Evolutionary conservation across 2,329 filamentous ascomycete species (phyloP).

Genomic region (Cercospora zeae-maydis): DNA sequence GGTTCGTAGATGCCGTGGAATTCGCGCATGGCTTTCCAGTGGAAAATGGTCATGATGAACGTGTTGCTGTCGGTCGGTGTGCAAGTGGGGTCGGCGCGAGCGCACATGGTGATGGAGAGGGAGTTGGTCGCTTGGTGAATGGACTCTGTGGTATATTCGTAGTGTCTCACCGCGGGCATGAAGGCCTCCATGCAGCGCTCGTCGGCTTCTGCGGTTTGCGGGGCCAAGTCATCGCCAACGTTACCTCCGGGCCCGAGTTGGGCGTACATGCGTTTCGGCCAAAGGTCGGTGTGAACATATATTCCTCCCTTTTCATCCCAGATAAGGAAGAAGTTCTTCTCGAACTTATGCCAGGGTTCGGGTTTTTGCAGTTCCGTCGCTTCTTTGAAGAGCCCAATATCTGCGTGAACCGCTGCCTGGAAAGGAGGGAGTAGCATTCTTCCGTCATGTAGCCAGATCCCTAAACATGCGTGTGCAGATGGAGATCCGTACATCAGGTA

Average conservation of each 20-base stretch:
- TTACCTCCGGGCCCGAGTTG: constrained; percentile 46
- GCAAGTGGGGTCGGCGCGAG: constrained; percentile 47
- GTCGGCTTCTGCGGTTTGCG: constrained; percentile 40
- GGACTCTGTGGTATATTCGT: constrained; percentile 30
- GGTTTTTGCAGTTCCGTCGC: constrained; percentile 54
- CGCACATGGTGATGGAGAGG: constrained; percentile 54
- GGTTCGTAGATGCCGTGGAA: constrained; percentile 56
- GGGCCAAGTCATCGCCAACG: constrained; percentile 48
- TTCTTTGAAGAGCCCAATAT: constrained; percentile 37
- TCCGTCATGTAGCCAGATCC: constrained; percentile 56
- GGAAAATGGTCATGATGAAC: constrained; percentile 54
- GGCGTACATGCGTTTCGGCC: constrained; percentile 51
- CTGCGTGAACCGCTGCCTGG: constrained; percentile 22
- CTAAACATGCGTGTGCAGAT: constrained; percentile 54
- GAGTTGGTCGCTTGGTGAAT: constrained; percentile 61
- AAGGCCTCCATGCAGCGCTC: constrained; percentile 48
- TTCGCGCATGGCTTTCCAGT: constrained; percentile 51
- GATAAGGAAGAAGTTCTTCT: constrained; percentile 64
- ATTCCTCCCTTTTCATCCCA: constrained; percentile 50
- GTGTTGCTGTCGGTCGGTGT: constrained; percentile 47
- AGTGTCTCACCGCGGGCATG: constrained; percentile 14
- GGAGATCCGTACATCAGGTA: constrained; percentile 57
- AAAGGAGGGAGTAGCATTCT: constrained; percentile 45
- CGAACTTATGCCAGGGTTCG: constrained; percentile 43
- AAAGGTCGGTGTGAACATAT: constrained; percentile 55